phyloP scores from a whole-genome alignment of 176 grass and related monocot genomes.

The Canna indica region DNA sequence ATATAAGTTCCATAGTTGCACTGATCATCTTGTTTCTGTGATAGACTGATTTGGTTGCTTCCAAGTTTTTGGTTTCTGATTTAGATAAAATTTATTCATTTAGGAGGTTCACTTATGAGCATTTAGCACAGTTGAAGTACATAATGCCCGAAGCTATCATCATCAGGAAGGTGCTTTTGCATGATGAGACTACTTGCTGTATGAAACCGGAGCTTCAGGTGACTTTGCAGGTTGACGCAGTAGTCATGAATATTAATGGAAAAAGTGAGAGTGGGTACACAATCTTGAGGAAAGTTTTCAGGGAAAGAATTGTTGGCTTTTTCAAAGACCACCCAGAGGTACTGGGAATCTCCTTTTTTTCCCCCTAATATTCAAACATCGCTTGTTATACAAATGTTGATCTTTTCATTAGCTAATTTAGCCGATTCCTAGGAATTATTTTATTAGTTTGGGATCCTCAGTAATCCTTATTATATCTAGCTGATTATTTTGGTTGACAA shows the following conservation, averaged over 20 bases:
- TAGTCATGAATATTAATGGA: constrained; percentile 30
- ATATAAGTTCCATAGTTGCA: no score
- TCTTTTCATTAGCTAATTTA: no score
- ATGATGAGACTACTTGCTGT: constrained; percentile 60
- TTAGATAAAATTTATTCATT: background rate
- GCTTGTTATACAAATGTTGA: background rate
- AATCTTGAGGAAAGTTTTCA: constrained; percentile 54
- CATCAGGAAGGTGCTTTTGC: constrained; percentile 63
- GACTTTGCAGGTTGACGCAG: constrained; percentile 33
- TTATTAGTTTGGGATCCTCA: no score
- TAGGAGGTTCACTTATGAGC: constrained; percentile 70
- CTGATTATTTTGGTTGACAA: no score
- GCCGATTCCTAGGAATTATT: no score
- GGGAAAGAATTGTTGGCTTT: constrained; percentile 64
- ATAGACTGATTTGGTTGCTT: background rate
- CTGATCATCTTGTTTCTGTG: background rate
- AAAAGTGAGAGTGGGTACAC: constrained; percentile 50
- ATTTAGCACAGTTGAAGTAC: constrained; percentile 75
- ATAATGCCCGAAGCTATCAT: constrained; percentile 58
- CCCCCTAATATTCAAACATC: background rate
- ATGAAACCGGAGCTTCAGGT: constrained; percentile 84
- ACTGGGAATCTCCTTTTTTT: constrained; percentile 1
- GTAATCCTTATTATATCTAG: no score
- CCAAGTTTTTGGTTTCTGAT: background rate
- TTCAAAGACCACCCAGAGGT: constrained; percentile 66